These are phyloP conservation scores for Boletellus ananiceps DNA, from an alignment of 768 basidiomycete genomes.

Conservation along the genomic window DNA sequence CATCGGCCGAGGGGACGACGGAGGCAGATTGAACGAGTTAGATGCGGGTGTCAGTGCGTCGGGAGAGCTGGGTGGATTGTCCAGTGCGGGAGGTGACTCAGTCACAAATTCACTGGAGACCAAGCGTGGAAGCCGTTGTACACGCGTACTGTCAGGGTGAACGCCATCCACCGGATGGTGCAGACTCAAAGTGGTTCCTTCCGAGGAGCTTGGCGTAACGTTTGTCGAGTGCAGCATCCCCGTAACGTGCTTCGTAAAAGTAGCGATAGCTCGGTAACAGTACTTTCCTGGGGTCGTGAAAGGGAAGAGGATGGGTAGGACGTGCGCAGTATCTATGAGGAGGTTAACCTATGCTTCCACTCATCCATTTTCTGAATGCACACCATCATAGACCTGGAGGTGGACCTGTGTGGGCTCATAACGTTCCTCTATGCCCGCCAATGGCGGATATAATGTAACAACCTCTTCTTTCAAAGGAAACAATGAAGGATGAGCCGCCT, in stretches of 20 bases:
- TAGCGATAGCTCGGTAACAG: conserved; percentile 73
- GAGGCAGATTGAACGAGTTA: background rate
- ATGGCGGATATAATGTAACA: conserved; percentile 50
- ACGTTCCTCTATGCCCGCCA: conserved; percentile 51
- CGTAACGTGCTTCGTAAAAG: conserved; percentile 64
- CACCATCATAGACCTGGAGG: conserved; percentile 89
- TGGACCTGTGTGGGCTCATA: conserved; percentile 75
- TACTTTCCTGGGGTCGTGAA: conserved; percentile 78
- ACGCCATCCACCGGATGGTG: conserved; percentile 3
- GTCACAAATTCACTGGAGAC: background rate
- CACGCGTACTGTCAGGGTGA: background rate
- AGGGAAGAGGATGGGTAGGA: conserved; percentile 67
- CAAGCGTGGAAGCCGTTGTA: background rate
- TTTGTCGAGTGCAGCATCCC: conserved; percentile 33
- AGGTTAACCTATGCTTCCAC: conserved; percentile 11
- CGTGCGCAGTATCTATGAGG: conserved; percentile 59
- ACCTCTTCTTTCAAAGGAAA: conserved; percentile 49
- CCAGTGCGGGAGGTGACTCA: background rate
- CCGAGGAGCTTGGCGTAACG: conserved; percentile 10
- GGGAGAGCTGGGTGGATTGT: background rate
- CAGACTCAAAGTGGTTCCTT: background rate
- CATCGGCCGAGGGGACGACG: conserved; percentile 13
- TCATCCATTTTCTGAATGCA: conserved; percentile 16
- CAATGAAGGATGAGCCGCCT: conserved; percentile 77
- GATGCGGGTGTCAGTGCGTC: background rate